Evolutionary conservation across 768 basidiomycete species (phyloP), one percentile per base, ranked within the genome.

Genomic region (Leccinum incarnatum): DNA sequence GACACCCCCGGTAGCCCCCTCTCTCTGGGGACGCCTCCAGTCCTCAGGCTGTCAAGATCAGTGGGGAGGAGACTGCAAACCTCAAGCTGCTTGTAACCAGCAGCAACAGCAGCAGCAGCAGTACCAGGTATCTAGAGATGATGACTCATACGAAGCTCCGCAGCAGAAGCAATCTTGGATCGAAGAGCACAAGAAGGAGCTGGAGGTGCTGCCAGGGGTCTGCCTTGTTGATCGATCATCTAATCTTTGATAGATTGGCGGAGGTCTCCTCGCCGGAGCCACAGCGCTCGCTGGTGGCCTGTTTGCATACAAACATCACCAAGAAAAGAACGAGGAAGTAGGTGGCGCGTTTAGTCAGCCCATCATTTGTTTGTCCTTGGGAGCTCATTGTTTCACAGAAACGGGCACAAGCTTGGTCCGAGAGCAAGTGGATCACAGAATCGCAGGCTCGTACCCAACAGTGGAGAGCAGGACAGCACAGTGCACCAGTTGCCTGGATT

Each of bases 21-120:
- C 86, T 10, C 78, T 91, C 32, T 91, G 88, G 89, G 87, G 83
- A 48, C 79, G 77, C 47, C 55, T 83, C 25, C 73, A 74, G 21
- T 79, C 75, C 29, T 29, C 29, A 29, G 29, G 29, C 8, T 59
- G 71, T 27, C 57, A 68, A 21, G 62, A 72, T 6, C 64, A 57
- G 25, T 55, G 61, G 29, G 59, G 65, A 34, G 65, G 67, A 54
- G 65, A 71, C 25, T 59, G 25, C 54, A 61, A 62, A 17, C 47
- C 62, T 45, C 53, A 42, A 7, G 1, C 34, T n/a, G 8, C 46
- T 30, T 47, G 63, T 34, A 52, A 30, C 51, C 61, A 60, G n/a
- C 56, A 48, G 1, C 69, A 73, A 23, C 23, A 23, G 23, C 23
- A 23, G 23, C 23, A 23, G 53, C 69, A 74, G 53, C 69, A 74